These are phyloP conservation scores for Leccinum boreale DNA, from an alignment of 768 basidiomycete species.

Conservation along the genomic window DNA sequence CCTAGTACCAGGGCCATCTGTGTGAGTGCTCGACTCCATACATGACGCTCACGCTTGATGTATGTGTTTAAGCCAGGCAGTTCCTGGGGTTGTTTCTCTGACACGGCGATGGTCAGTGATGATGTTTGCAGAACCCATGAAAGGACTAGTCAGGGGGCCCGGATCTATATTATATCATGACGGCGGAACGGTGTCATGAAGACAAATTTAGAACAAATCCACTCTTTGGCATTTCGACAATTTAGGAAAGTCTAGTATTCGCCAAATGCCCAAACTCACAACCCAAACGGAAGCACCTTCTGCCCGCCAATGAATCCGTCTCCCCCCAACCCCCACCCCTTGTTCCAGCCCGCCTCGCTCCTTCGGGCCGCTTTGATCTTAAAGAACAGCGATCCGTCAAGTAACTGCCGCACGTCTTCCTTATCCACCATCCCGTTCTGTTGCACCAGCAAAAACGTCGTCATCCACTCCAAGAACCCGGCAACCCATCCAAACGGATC, in stretches of 20 bases:
- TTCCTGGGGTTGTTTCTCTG: background rate
- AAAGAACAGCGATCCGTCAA: constrained; percentile 40
- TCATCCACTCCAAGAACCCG: constrained; percentile 36
- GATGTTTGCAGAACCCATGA: constrained; percentile 20
- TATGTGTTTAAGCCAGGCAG: background rate
- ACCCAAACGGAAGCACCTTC: constrained; percentile 27
- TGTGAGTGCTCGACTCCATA: constrained; percentile 29
- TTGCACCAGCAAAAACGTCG: constrained; percentile 40
- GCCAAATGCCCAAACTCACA: constrained; percentile 8
- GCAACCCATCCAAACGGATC: constrained; percentile 38
- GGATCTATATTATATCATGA: background rate
- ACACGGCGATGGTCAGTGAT: background rate
- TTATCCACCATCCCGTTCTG: constrained; percentile 37
- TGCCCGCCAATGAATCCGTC: constrained; percentile 32
- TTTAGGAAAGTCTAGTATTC: constrained; percentile 3
- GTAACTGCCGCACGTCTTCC: constrained; percentile 40
- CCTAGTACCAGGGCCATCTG: constrained; percentile 31
- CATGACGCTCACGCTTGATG: background rate
- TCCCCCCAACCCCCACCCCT: constrained; percentile 30
- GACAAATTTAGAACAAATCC: background rate
- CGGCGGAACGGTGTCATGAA: background rate
- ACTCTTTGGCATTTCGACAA: background rate
- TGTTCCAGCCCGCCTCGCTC: constrained; percentile 23
- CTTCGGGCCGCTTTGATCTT: constrained; percentile 28
- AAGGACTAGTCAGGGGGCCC: background rate